These are phyloP conservation scores for Ustilago cynodontis DNA, from an alignment of 1,284 basidiomycete species.

Conservation along the genomic window DNA sequence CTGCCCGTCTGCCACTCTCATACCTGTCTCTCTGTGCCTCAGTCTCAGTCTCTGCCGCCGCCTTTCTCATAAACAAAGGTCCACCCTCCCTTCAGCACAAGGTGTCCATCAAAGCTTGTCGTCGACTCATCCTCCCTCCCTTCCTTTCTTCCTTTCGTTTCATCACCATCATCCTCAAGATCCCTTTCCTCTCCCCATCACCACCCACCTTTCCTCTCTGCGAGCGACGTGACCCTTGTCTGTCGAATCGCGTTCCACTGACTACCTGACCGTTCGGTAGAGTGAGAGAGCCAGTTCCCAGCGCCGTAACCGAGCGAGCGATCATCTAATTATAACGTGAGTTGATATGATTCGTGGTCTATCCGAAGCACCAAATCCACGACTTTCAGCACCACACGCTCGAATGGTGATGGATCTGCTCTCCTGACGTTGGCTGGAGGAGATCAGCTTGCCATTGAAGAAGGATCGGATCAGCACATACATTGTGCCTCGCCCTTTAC, in stretches of 20 bases:
- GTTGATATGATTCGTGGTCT: constrained; percentile 3
- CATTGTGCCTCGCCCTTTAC: neutral
- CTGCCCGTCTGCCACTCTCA: constrained; percentile 3
- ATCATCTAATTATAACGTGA: constrained; percentile 23
- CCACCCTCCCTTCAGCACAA: neutral
- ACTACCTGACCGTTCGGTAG: constrained; percentile 25
- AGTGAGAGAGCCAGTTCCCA: constrained; percentile 18
- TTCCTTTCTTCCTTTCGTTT: constrained; percentile 18
- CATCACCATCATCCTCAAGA: constrained; percentile 49
- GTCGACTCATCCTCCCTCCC: neutral
- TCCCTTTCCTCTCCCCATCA: constrained; percentile 8
- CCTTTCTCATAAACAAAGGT: constrained; percentile 43
- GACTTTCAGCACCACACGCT: neutral
- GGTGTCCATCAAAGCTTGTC: neutral
- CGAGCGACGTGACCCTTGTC: constrained; percentile 26
- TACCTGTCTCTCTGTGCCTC: neutral
- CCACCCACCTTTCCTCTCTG: constrained; percentile 6
- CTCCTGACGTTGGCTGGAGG: neutral
- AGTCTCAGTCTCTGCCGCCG: neutral
- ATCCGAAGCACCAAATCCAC: neutral
- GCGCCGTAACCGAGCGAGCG: constrained; percentile 19
- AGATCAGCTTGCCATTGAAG: neutral
- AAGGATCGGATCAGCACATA: neutral
- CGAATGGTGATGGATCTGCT: too few species aligned
- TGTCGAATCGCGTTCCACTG: constrained; percentile 28